Conservation (phyloP, 2,329 filamentous ascomycete species). For the Madurella fahalii region DNA sequence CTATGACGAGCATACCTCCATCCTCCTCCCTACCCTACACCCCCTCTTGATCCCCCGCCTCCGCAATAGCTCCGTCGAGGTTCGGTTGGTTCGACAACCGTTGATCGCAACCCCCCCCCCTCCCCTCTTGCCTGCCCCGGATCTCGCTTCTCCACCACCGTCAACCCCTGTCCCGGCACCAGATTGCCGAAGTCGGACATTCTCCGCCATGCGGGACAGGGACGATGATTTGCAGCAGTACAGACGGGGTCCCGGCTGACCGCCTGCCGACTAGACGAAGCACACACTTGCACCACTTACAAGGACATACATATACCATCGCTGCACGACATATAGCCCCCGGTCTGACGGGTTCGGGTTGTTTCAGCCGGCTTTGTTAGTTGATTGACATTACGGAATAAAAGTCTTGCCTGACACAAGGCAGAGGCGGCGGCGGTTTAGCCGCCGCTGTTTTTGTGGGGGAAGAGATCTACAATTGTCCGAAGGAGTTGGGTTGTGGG, state of each 20-base stretch:
- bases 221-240: neutral
- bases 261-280: neutral
- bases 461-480: neutral
- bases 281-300: neutral
- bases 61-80: too few species aligned
- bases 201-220: neutral
- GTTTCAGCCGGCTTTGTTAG: neutral
- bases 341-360: neutral
- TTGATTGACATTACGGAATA: neutral
- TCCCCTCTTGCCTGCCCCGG: too few species aligned
- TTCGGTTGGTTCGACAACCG: too few species aligned
- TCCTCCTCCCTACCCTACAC: too few species aligned
- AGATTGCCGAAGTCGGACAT: constrained; percentile 9
- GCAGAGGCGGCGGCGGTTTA: neutral
- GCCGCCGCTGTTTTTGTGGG: neutral
- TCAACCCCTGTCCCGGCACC: neutral
- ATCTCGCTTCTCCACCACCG: too few species aligned
- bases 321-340: neutral
- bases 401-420: neutral
- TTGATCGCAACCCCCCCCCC: too few species aligned
- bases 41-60: too few species aligned
- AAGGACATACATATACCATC: neutral
- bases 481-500: too few species aligned
- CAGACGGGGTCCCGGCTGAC: neutral
- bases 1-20: too few species aligned